phyloP scores from a whole-genome alignment of 1,284 basidiomycete genomes.

The Cryptococcus jaspeensis region DNA sequence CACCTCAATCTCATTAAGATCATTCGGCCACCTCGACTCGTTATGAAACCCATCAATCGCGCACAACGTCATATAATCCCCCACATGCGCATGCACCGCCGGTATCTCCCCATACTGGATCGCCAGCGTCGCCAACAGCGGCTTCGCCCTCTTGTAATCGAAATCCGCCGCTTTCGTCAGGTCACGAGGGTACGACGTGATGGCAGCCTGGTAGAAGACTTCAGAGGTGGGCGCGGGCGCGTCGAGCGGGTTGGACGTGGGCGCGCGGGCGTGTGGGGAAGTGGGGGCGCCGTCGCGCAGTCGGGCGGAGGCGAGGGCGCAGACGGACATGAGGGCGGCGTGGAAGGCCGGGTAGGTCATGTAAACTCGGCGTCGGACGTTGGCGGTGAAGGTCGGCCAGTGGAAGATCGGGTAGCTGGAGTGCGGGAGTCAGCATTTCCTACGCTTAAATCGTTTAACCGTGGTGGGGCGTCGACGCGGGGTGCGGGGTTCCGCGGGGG shows the following conservation, averaged over 20 bases:
- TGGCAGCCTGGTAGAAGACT: slow-evolving; percentile 24
- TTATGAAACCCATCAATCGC: slow-evolving; percentile 42
- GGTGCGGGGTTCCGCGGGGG: no score
- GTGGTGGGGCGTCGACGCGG: no score
- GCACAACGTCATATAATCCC: slow-evolving; percentile 42
- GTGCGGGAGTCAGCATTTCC: no score
- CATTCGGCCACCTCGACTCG: slow-evolving; percentile 41
- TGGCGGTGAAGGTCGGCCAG: slow-evolving; percentile 40
- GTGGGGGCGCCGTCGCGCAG: slow-evolving; percentile 39
- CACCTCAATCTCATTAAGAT: slow-evolving; percentile 33
- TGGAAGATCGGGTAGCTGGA: slow-evolving; percentile 44
- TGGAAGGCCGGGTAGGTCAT: slow-evolving; percentile 37
- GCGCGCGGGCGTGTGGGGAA: background rate
- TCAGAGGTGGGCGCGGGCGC: slow-evolving; percentile 16
- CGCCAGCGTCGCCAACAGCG: slow-evolving; percentile 29
- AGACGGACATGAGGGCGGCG: slow-evolving; percentile 39
- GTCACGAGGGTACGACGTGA: slow-evolving; percentile 24
- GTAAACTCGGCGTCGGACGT: slow-evolving; percentile 31
- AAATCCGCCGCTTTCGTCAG: slow-evolving; percentile 22
- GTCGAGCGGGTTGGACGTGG: background rate
- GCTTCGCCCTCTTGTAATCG: slow-evolving; percentile 30
- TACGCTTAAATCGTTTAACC: no score
- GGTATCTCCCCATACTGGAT: slow-evolving; percentile 35
- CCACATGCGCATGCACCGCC: slow-evolving; percentile 28
- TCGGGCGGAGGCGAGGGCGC: slow-evolving; percentile 42